Base-by-base conservation (phyloP, 78 protist species). In the Dictyostelium capitatum region DNA sequence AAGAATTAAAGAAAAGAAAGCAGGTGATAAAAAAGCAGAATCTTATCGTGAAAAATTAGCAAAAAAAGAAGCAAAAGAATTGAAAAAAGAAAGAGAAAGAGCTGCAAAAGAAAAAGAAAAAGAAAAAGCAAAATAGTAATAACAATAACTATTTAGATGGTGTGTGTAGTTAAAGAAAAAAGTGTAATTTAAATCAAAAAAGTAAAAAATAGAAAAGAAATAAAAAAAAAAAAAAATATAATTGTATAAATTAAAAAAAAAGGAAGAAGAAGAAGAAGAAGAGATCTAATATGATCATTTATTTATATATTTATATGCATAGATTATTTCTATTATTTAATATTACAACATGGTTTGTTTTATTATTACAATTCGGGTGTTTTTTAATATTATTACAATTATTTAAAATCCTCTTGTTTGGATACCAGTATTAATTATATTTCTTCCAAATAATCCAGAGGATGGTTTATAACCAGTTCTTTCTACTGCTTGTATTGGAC, bases 1-100 rank as follows among this genome's bases (percentile, higher is more conserved):
- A 91, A 74, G 84, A 80, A 67, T 82, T 54, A 84, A 89, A 79
- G 75, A 95, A 81, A 89, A 95, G 92, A 75, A 72, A 53, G 81
- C 79, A 25, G 92, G 81, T 57, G 90, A 79, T 50, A 84, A 95
- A 82, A 95, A 95, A 83, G 74, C 95, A 23, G 91, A 25, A n/a
- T 51, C 19, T 5, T 69, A 54, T 41, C 89, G 90, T 59, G 90
- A 80, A 15, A 83, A 79, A 48, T 50, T 90, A 4, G 89, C 64
- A 0, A 82, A 90, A 46, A 90, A 90, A 48, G 97, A 80, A 56
- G 96, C 91, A 46, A 90, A 90, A 51, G 83, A 80, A 47, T 57
- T 62, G 32, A 41, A 56, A 41, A 92, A 82, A 72, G 78, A 80
- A 62, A 69, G 46, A 41, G 82, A 80, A 53, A 64, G 32, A 25